phyloP scores from a whole-genome alignment of 192 early-diverging fungal genomes.

The Tieghemiomyces parasiticus region DNA sequence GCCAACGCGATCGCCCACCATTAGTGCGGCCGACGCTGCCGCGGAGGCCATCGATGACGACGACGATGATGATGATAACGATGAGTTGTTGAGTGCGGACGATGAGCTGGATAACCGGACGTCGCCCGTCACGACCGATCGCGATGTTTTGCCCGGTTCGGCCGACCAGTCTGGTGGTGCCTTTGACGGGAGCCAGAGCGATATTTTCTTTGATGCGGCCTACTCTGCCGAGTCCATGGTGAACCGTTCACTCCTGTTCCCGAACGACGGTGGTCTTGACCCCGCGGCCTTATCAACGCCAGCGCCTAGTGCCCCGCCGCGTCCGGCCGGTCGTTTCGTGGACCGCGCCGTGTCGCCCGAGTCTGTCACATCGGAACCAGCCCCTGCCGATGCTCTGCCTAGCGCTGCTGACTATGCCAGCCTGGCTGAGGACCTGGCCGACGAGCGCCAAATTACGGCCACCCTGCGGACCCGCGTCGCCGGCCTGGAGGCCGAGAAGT shows the following conservation, averaged over 20 bases:
- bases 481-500: constrained; percentile 3
- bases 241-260: background rate
- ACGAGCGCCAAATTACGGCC: too few species aligned
- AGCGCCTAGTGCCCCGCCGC: too few species aligned
- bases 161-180: background rate
- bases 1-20: background rate
- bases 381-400: too few species aligned
- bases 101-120: too few species aligned
- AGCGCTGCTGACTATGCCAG: too few species aligned
- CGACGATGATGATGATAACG: background rate
- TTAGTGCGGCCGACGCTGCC: background rate
- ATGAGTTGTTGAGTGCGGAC: background rate
- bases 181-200: background rate
- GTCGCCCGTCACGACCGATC: background rate
- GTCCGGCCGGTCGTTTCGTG: too few species aligned
- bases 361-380: too few species aligned
- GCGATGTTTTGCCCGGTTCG: background rate
- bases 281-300: too few species aligned
- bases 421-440: too few species aligned
- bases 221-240: background rate
- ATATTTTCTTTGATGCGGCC: constrained; percentile 3
- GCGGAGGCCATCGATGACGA: background rate
- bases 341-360: too few species aligned
- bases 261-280: too few species aligned
- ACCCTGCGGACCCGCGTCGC: background rate